These are phyloP conservation scores for Saururus chinensis DNA, from an alignment of 164 flowering plant genomes.

Conservation along the genomic window DNA sequence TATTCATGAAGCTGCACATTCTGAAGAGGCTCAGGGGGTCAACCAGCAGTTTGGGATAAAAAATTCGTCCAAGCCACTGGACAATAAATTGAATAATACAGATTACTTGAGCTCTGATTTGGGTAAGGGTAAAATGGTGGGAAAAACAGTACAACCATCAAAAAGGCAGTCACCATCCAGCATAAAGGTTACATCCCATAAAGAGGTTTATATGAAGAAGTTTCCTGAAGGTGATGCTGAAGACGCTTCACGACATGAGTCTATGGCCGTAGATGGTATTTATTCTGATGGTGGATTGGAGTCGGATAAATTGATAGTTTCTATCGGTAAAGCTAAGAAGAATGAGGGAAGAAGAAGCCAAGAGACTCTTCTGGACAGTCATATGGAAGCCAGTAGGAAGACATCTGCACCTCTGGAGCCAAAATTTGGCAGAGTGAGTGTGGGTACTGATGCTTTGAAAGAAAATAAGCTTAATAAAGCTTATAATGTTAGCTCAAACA, in stretches of 20 bases:
- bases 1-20: slow-evolving; percentile 2
- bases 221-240: slow-evolving; percentile 34
- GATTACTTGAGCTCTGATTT: slow-evolving; percentile 34
- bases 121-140: slow-evolving; percentile 35
- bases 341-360: slow-evolving; percentile 22
- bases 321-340: slow-evolving; percentile 27
- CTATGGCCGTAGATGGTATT: slow-evolving; percentile 18
- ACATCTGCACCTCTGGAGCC: slow-evolving; percentile 9
- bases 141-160: slow-evolving; percentile 25
- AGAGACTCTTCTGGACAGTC: slow-evolving; percentile 26
- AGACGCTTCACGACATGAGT: slow-evolving; percentile 31
- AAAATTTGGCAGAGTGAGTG: slow-evolving; percentile 23
- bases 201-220: slow-evolving; percentile 33
- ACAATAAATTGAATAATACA: slow-evolving; percentile 28
- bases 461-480: slow-evolving; percentile 40
- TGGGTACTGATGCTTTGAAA: slow-evolving; percentile 19
- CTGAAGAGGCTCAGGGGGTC: slow-evolving; percentile 27
- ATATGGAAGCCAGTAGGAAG: slow-evolving; percentile 28
- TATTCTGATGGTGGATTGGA: slow-evolving; percentile 35
- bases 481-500: slow-evolving; percentile 14
- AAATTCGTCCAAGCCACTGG: slow-evolving; percentile 49
- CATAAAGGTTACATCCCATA: slow-evolving; percentile 16
- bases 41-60: slow-evolving; percentile 51
- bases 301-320: slow-evolving; percentile 24
- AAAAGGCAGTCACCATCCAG: slow-evolving; percentile 35